These are phyloP conservation scores for Sextonia rubra DNA, from an alignment of 164 flowering plant species.

Conservation along the genomic window DNA sequence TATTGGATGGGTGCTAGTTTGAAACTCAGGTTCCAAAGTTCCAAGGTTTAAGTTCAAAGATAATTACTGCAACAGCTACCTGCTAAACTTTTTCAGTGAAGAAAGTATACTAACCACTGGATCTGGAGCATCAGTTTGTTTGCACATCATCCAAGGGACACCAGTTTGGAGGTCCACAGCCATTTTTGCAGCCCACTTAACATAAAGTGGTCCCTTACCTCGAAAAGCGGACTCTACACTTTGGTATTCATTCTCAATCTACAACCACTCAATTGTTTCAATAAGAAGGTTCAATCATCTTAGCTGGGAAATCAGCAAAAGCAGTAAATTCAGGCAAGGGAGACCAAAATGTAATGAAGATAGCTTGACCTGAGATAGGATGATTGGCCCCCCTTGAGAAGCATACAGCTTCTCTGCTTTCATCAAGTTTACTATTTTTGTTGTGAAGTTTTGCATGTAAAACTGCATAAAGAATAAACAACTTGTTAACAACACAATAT, in stretches of 20 bases:
- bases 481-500: not conserved
- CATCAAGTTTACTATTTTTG: slow-evolving; percentile 68
- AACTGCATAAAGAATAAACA: slow-evolving; percentile 27
- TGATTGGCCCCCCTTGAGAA: slow-evolving; percentile 97
- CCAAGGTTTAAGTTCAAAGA: no score
- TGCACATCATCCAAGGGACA: slow-evolving; percentile 94
- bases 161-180: slow-evolving; percentile 73
- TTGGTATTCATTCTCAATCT: slow-evolving; percentile 87
- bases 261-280: not conserved
- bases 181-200: slow-evolving; percentile 76
- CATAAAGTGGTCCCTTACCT: slow-evolving; percentile 52
- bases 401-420: slow-evolving; percentile 64
- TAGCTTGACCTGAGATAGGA: slow-evolving; percentile 72
- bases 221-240: slow-evolving; percentile 46
- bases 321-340: not conserved
- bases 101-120: slow-evolving; percentile 56
- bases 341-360: no score
- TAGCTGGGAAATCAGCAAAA: not conserved
- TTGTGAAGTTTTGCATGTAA: slow-evolving; percentile 68
- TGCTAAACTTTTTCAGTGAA: no score
- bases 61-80: no score
- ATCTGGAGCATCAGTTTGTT: slow-evolving; percentile 86
- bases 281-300: not conserved
- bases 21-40: no score
- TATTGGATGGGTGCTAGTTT: not conserved